A percentile compares a stretch with the other conserved stretches of the same genome.
Conservation (phyloP, 2,329 filamentous ascomycete genomes). For the Geosmithia morbida region DNA sequence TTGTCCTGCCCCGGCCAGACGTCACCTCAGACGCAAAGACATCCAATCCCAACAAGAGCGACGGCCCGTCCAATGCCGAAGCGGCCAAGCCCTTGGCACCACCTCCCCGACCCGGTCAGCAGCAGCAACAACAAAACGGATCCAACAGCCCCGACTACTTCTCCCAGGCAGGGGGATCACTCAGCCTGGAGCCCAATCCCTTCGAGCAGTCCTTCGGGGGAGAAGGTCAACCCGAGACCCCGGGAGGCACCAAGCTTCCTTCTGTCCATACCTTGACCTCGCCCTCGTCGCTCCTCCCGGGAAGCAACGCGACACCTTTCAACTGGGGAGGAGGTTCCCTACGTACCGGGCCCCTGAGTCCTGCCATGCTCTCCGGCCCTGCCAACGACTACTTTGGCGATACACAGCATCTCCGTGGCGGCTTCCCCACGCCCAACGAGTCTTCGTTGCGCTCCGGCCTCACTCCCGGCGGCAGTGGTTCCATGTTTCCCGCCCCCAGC, state of each 20-base stretch:
- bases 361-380: slow-evolving; percentile 90
- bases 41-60: slow-evolving; percentile 30
- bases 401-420: slow-evolving; percentile 60
- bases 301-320: slow-evolving; percentile 56
- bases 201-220: slow-evolving; percentile 88
- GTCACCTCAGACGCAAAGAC: slow-evolving; percentile 29
- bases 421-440: slow-evolving; percentile 92
- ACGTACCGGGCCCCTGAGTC: slow-evolving; percentile 83
- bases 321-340: slow-evolving; percentile 76
- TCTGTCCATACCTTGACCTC: slow-evolving; percentile 86
- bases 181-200: slow-evolving; percentile 81
- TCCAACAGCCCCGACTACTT: slow-evolving; percentile 57
- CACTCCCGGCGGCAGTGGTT: slow-evolving; percentile 87
- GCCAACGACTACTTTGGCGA: slow-evolving; percentile 79
- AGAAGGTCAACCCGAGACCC: slow-evolving; percentile 52
- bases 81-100: slow-evolving; percentile 52
- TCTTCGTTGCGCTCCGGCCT: slow-evolving; percentile 82
- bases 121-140: slow-evolving; percentile 13
- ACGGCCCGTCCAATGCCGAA: slow-evolving; percentile 40
- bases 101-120: slow-evolving; percentile 47
- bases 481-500: slow-evolving; percentile 90
- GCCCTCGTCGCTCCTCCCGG: slow-evolving; percentile 66
- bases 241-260: slow-evolving; percentile 69
- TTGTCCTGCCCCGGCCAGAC: slow-evolving; percentile 14
- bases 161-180: slow-evolving; percentile 32